Conservation (phyloP, 1,284 basidiomycete genomes). For the Trametes pubescens region DNA sequence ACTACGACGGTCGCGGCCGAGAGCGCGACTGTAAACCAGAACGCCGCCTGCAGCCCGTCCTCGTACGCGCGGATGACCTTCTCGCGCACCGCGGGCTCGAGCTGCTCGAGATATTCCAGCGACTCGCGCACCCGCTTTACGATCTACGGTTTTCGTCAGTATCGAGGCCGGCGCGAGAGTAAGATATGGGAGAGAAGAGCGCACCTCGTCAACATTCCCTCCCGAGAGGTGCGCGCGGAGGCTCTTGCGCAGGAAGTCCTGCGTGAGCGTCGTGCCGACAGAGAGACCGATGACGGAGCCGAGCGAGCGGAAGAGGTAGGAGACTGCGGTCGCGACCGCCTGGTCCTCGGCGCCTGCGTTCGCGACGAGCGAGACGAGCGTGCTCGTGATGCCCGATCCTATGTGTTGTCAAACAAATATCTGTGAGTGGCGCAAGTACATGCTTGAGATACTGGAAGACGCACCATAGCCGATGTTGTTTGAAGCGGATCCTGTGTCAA, state of each 20-base stretch:
- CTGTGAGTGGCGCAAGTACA: neutral
- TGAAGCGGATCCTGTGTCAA: slow-evolving; percentile 50
- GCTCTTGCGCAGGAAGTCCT: slow-evolving; percentile 55
- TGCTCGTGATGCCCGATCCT: slow-evolving; percentile 63
- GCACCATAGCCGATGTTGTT: slow-evolving; percentile 56
- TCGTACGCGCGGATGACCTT: slow-evolving; percentile 59
- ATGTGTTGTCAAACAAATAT: neutral
- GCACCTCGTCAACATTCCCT: slow-evolving; percentile 57
- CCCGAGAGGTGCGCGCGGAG: slow-evolving; percentile 53
- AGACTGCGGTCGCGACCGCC: slow-evolving; percentile 70
- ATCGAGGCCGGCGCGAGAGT: neutral
- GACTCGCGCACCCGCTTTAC: slow-evolving; percentile 62
- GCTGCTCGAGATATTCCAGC: slow-evolving; percentile 57
- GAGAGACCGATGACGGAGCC: slow-evolving; percentile 66
- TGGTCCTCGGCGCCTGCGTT: slow-evolving; percentile 68
- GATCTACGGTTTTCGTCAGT: slow-evolving; percentile 48
- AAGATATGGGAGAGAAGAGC: slow-evolving; percentile 15
- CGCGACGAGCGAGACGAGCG: slow-evolving; percentile 65
- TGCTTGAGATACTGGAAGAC: neutral
- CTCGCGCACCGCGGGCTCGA: slow-evolving; percentile 51
- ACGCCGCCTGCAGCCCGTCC: slow-evolving; percentile 55
- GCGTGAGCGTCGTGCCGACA: slow-evolving; percentile 61
- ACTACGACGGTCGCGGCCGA: slow-evolving; percentile 50
- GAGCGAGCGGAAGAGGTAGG: slow-evolving; percentile 71
- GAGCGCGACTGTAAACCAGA: slow-evolving; percentile 55